Evolutionary conservation across 2,329 filamentous ascomycete genomes (phyloP), one percentile per base, ranked within the genome.

Genomic region (Magnaporthiopsis incrustans): DNA sequence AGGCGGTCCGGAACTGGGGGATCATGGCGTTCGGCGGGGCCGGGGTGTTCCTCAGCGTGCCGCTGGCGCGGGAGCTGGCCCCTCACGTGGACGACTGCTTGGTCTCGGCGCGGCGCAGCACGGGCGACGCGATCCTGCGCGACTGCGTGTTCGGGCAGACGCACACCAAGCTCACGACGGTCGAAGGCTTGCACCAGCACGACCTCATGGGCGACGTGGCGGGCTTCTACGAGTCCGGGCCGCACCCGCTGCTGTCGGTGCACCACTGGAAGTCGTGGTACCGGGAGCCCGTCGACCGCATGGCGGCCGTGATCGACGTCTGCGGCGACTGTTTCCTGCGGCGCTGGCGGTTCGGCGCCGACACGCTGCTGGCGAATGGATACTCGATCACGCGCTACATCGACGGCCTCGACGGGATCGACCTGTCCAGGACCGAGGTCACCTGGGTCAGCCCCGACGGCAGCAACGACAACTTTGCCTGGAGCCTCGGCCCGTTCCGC

Each of bases 261-360:
- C 85, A 88, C 70, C 85, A 88, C 74, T 87, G 84, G 84, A 86
- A 85, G 71, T 82, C 79, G 15, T 87, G 84, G 83, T 85, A 85
- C 72, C 69, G 77, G 11, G 77, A 76, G 32, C 80, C 80, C 61
- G 76, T 86, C 57, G 77, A 78, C 60, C 76, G 78, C 64, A 81
- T 85, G 74, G 78, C 81, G 38, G 73, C 76, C 56, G 74, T 84
- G 15, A 74, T 78, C 8, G 71, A 78, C 12, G 70, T 85, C n/a
- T 87, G 85, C 67, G 85, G 85, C 6, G 80, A 81, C 60, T 87
- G 85, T 65, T 79, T 86, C 66, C 73, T 88, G 61, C 82, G 84
- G 68, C 78, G 85, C 30, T 87, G 80, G 76, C 75, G 78, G 59
- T 79, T 82, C 63, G 76, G 72, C 50, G 50, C 70, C n/a, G 77